Base-by-base conservation (phyloP, 2,329 filamentous ascomycete genomes). In the Canariomyces notabilis region DNA sequence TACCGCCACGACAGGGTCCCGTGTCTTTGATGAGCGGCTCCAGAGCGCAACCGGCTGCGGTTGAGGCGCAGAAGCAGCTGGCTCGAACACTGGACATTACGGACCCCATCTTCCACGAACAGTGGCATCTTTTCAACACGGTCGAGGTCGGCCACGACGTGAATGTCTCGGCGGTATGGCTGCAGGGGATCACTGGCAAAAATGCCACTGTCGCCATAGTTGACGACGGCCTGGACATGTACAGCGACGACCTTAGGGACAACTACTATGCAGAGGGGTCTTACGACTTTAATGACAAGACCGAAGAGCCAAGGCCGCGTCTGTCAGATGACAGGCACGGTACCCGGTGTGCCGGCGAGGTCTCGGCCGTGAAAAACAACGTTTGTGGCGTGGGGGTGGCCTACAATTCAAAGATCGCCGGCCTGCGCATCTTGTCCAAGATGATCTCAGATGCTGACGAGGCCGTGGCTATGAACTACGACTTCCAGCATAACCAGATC, bases 351-450 rank as follows among this genome's bases (percentile, higher is more conserved):
- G 91, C 91, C 18, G 93, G 93, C 49, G 93, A 98, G 68, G 86
- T 98, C 18, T 84, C 88, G 2, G 93, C 93, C 1, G 90, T 83
- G n/a, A 85, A 78, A 59, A 98, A 98, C 64, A 76, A 96, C 61
- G 85, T 91, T 7, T 98, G 93, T 59, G 93, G 93, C 57, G 80
- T 98, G n/a, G 93, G 93, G 41, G 87, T 97, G 44, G 93, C 93
- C 12, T 98, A 93, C 65, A 85, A 95, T 61, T 83, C 90, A 54
- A 89, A 85, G 62, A 84, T 98, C 58, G 83, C 93, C 3, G 93
- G 90, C 32, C 84, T 97, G 54, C 87, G 93, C 43, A 98, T 98
- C 55, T 76, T 98, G 6, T 94, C 88, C 48, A 91, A 89, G 61
- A 73, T 87, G 39, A 96, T 98, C 54, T 85, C 83, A 41, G 93